These are phyloP conservation scores for Astrephomene gubernaculifera DNA, from an alignment of 139 green algal species.

Conservation along the genomic window DNA sequence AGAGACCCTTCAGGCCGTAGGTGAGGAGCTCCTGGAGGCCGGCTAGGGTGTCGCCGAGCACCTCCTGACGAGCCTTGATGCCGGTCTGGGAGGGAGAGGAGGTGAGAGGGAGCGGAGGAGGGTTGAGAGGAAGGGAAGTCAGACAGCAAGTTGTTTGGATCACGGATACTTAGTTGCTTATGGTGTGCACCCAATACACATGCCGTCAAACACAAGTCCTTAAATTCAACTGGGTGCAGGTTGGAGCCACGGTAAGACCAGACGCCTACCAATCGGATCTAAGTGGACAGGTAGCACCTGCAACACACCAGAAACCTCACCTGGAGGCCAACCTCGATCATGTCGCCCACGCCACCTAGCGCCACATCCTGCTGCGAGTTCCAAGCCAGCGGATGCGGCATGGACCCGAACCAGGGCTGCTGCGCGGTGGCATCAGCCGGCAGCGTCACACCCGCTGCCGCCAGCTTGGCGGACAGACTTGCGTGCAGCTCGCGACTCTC, in stretches of 20 bases:
- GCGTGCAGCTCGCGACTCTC: not conserved
- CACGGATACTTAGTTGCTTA: too few relatives aligned
- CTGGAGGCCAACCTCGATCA: slow-evolving; percentile 12
- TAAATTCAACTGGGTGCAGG: too few relatives aligned
- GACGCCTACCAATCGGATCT: too few relatives aligned
- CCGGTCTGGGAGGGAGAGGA: slow-evolving; percentile 33
- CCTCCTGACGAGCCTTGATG: slow-evolving; percentile 38
- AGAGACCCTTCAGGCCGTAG: slow-evolving; percentile 77
- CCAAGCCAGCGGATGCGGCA: slow-evolving; percentile 63
- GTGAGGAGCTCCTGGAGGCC: slow-evolving; percentile 76
- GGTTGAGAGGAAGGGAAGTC: too few relatives aligned
- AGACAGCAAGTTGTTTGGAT: too few relatives aligned
- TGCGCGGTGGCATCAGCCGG: not conserved
- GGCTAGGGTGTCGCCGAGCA: slow-evolving; percentile 63
- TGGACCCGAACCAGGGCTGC: slow-evolving; percentile 51
- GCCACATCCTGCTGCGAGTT: slow-evolving; percentile 15
- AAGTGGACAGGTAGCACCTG: too few relatives aligned
- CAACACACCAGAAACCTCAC: too few relatives aligned
- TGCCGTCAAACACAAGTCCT: too few relatives aligned
- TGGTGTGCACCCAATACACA: too few relatives aligned
- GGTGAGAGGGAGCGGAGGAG: too few relatives aligned
- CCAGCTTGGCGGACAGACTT: slow-evolving; percentile 26
- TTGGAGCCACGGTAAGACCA: too few relatives aligned
- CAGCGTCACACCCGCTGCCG: slow-evolving; percentile 29
- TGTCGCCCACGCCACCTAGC: slow-evolving; percentile 25